Evolutionary conservation across 768 basidiomycete genomes (phyloP).

Genomic region (Suillus luteus): DNA sequence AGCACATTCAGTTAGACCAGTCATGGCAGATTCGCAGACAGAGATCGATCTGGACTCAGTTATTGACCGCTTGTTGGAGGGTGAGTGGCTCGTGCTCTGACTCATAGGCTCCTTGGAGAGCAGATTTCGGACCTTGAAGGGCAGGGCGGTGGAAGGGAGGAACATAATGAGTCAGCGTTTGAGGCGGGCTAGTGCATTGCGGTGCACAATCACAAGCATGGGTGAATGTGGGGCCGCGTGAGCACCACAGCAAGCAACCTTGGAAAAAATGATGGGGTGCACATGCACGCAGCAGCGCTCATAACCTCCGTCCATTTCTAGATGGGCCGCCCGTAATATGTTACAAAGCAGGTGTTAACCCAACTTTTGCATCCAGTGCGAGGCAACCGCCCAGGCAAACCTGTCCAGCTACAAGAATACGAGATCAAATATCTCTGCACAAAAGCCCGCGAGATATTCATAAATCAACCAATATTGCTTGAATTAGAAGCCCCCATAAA

Average conservation of each 20-base stretch:
- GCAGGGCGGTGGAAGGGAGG: not conserved
- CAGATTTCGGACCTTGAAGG: slow-evolving; percentile 8
- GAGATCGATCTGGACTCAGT: slow-evolving; percentile 99
- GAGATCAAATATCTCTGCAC: slow-evolving; percentile 99
- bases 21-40: slow-evolving; percentile 78
- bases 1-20: slow-evolving; percentile 21
- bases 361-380: slow-evolving; percentile 63
- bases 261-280: slow-evolving; percentile 14
- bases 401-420: slow-evolving; percentile 96
- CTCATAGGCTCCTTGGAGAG: slow-evolving; percentile 16
- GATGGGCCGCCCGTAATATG: slow-evolving; percentile 5
- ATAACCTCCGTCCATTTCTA: slow-evolving; percentile 6
- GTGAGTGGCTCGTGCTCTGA: slow-evolving; percentile 54
- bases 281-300: slow-evolving; percentile 8
- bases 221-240: slow-evolving; percentile 11
- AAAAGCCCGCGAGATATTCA: slow-evolving; percentile 98
- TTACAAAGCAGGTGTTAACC: slow-evolving; percentile 7
- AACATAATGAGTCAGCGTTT: not conserved
- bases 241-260: slow-evolving; percentile 8
- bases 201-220: slow-evolving; percentile 1
- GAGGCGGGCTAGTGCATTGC: slow-evolving; percentile 1
- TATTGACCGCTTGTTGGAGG: slow-evolving; percentile 97
- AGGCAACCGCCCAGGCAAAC: slow-evolving; percentile 97
- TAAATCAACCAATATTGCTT: slow-evolving; percentile 96
- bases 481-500: slow-evolving; percentile 99